Base-by-base conservation (phyloP, 1,139 yeast genomes). In the Suhomyces taliae region DNA sequence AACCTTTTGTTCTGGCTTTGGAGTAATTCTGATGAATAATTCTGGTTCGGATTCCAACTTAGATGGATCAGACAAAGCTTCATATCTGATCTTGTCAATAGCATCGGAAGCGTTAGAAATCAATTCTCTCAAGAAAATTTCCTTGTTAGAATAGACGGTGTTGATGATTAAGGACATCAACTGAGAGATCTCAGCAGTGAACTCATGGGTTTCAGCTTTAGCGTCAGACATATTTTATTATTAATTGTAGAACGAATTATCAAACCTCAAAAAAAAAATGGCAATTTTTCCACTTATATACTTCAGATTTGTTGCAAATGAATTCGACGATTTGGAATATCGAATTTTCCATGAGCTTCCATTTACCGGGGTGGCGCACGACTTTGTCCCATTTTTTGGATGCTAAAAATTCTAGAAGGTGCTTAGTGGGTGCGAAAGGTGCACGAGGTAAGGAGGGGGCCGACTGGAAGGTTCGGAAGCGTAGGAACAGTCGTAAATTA, bases 161-260 rank as follows among this genome's bases (percentile, higher is more conserved):
- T 95, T 95, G 80, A 95, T 93, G 90, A 95, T 90, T 83, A 93
- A 86, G 73, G 97, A 89, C 98, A 95, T 88, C 85, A 95, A 83
- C 96, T 93, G 99, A 86, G 98, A 88, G 76, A 93, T 95, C 90
- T 93, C 99, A 83, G 99, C 99, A 74, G 96, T 97, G 79, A 93
- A 93, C 81, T 93, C 99, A 71, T 83, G 90, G 53, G 95, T 85
- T 80, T 87, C 95, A 66, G 81, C 73, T 67, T 81, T 81, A 50
- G 67, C 57, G 67, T 77, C 78, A 58, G 87, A 74, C 90, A 83
- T 84, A 38, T 37, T 50, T 43, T 40, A 29, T 42, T 35, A 32
- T 11, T 40, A 35, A 39, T 37, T 44, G 43, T 29, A 36, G 36
- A 35, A 47, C 43, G 40, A 43, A 41, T 29, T 36, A 27, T 42